A percentile compares a stretch with the other conserved stretches of the same genome.
These are phyloP conservation scores for Nissolia schottii DNA, from an alignment of 306 rosid genomes.

Conservation along the genomic window DNA sequence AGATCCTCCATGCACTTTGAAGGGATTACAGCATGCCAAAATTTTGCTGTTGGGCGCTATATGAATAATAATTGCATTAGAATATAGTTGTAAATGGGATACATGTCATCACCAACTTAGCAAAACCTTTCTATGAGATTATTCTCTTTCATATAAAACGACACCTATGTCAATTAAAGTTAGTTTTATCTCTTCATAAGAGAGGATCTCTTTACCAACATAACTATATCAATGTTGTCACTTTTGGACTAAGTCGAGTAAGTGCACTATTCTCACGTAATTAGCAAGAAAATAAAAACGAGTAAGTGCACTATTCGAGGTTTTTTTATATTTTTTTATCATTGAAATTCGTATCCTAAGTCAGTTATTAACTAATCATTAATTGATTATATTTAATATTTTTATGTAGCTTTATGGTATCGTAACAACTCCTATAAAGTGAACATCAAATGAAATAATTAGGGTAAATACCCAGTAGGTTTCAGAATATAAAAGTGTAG, in stretches of 20 bases:
- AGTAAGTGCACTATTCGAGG: not conserved
- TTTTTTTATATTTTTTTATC: not conserved
- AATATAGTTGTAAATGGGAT: constrained; percentile 13
- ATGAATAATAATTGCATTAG: not conserved
- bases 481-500: too few species aligned
- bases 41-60: not conserved
- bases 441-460: too few species aligned
- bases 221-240: not conserved
- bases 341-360: not conserved
- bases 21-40: not conserved
- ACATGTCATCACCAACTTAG: constrained; percentile 21
- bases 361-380: not conserved
- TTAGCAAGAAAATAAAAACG: too few species aligned
- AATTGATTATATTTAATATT: not conserved
- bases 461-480: too few species aligned
- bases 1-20: constrained; percentile 22
- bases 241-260: not conserved
- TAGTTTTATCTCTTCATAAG: not conserved
- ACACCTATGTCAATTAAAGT: not conserved
- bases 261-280: not conserved
- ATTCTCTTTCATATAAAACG: not conserved
- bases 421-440: not conserved
- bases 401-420: not conserved
- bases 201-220: not conserved
- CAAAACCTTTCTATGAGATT: not conserved